Percentiles rank a stretch among this genome's conserved stretches.
Evolutionary conservation across 1,284 basidiomycete species (phyloP).

Genomic region (Cutaneotrichosporon cutaneum): DNA sequence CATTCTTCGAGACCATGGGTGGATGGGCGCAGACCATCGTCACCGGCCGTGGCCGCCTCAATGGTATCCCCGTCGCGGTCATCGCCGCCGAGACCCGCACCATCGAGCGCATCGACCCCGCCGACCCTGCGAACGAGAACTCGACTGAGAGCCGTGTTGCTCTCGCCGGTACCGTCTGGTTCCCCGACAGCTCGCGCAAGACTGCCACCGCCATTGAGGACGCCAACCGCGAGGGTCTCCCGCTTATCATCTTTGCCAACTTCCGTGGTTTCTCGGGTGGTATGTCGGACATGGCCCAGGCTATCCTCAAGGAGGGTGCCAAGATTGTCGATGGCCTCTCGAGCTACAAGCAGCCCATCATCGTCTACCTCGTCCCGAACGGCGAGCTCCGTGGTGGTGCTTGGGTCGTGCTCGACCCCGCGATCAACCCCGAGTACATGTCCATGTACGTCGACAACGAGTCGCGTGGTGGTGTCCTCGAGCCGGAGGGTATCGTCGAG

Average conservation of each 20-base stretch:
- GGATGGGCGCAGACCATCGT: constrained; percentile 98
- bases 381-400: constrained; percentile 98
- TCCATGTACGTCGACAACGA: constrained; percentile 98
- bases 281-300: constrained; percentile 66
- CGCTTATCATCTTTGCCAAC: constrained; percentile 98
- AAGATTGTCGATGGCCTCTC: constrained; percentile 98
- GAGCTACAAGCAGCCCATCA: constrained; percentile 96
- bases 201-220: constrained; percentile 99
- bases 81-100: constrained; percentile 90
- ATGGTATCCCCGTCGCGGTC: constrained; percentile 95
- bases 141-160: constrained; percentile 98
- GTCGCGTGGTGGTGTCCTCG: constrained; percentile 92
- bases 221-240: constrained; percentile 94
- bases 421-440: constrained; percentile 96
- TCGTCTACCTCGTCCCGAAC: constrained; percentile 97
- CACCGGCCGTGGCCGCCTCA: constrained; percentile 89
- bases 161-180: constrained; percentile 99
- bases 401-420: constrained; percentile 98
- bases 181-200: constrained; percentile 99
- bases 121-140: constrained; percentile 97
- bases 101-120: constrained; percentile 93
- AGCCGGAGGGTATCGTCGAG: constrained; percentile 96
- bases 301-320: constrained; percentile 88
- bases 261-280: constrained; percentile 99
- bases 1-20: constrained; percentile 64